Evolutionary conservation across 2,329 filamentous ascomycete genomes (phyloP).

Genomic region (Colletotrichum cereale): DNA sequence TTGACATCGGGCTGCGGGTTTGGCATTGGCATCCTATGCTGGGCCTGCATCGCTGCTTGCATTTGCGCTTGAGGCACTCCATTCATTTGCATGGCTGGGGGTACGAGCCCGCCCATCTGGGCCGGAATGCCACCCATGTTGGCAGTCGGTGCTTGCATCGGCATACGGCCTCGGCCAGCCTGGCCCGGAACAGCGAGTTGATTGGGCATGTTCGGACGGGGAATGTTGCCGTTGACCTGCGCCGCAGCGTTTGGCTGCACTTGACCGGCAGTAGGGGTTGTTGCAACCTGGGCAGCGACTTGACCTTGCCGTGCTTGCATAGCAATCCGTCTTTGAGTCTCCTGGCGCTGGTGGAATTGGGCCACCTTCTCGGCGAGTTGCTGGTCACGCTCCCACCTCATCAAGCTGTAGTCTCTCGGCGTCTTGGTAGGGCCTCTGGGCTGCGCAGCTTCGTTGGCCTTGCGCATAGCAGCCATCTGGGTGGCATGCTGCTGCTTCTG

Average conservation of each 20-base stretch:
- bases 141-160: slow-evolving; percentile 66
- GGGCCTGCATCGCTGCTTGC: slow-evolving; percentile 67
- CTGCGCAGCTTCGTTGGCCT: slow-evolving; percentile 75
- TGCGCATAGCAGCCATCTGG: slow-evolving; percentile 82
- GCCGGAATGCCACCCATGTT: slow-evolving; percentile 61
- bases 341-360: slow-evolving; percentile 69
- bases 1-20: slow-evolving; percentile 64
- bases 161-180: slow-evolving; percentile 60
- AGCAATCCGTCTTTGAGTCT: slow-evolving; percentile 63
- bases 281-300: slow-evolving; percentile 57
- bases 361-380: slow-evolving; percentile 71
- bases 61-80: slow-evolving; percentile 78
- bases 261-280: slow-evolving; percentile 49
- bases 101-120: slow-evolving; percentile 66
- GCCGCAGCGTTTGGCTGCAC: slow-evolving; percentile 45
- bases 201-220: slow-evolving; percentile 58
- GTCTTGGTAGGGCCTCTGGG: slow-evolving; percentile 73
- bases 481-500: slow-evolving; percentile 91
- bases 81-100: slow-evolving; percentile 68
- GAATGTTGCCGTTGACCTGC: slow-evolving; percentile 46
- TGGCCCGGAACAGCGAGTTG: slow-evolving; percentile 62
- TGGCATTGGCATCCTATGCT: slow-evolving; percentile 71
- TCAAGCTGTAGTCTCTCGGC: slow-evolving; percentile 88
- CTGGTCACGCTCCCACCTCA: slow-evolving; percentile 89
- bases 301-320: slow-evolving; percentile 61